These are phyloP conservation scores for Multifurca ochricompacta DNA, from an alignment of 768 basidiomycete species.

Conservation along the genomic window DNA sequence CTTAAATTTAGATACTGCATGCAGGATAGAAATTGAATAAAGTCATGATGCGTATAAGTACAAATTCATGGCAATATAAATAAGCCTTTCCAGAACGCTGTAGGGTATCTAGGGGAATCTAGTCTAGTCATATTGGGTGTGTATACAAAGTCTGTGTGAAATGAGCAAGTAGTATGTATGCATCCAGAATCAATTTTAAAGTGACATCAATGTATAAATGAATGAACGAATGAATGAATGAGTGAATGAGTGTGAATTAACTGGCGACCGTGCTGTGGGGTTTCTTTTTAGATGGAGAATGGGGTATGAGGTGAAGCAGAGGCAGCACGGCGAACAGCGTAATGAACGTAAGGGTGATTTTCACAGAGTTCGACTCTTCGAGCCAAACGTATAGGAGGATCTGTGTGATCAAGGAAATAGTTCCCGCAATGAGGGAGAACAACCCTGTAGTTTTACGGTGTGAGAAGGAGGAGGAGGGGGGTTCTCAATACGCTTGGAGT, in stretches of 20 bases:
- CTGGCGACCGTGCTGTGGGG: neutral
- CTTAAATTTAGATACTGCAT: no score
- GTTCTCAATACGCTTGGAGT: no score
- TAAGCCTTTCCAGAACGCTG: neutral
- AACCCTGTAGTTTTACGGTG: conserved; percentile 1
- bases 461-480: neutral
- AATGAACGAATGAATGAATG: neutral
- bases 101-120: neutral
- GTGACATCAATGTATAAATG: neutral
- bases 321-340: conserved; percentile 7
- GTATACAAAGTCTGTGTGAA: neutral
- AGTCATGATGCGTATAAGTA: neutral
- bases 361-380: conserved; percentile 11
- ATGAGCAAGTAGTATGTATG: neutral
- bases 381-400: conserved; percentile 12
- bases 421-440: conserved; percentile 6
- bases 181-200: neutral
- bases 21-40: neutral
- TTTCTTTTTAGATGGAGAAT: neutral
- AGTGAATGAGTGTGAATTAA: neutral
- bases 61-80: neutral
- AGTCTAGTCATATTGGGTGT: neutral
- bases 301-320: conserved; percentile 7
- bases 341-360: conserved; percentile 9
- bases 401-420: conserved; percentile 2